Conservation (phyloP, 139 green algal species). For the Chlamydomonas eustigma region DNA sequence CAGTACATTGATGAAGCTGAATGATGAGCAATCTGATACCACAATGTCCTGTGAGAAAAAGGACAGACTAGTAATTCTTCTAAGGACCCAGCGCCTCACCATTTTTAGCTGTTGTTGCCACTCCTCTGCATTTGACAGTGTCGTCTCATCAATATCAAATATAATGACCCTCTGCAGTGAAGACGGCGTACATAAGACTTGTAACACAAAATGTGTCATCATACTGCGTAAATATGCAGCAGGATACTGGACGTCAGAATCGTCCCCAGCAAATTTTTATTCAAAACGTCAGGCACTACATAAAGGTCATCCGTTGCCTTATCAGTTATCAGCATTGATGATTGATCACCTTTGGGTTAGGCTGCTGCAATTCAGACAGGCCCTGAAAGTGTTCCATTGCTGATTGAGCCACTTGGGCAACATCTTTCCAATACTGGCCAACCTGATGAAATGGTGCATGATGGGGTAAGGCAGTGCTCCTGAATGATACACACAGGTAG, state of each 20-base stretch:
- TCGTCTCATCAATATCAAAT: constrained; percentile 56
- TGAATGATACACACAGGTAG: no score
- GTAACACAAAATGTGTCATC: neutral
- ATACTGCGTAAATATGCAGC: neutral
- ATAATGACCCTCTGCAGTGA: constrained; percentile 23
- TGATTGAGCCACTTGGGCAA: constrained; percentile 4
- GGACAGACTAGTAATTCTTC: no score
- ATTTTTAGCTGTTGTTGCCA: neutral
- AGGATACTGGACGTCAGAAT: no score
- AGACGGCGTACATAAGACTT: neutral
- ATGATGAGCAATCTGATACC: no score
- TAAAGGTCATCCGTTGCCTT: neutral
- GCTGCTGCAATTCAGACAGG: neutral
- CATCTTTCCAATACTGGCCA: constrained; percentile 2
- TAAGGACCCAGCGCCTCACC: neutral
- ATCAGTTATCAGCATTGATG: neutral
- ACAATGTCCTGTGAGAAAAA: no score
- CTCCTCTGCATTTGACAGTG: constrained; percentile 39
- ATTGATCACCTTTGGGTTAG: neutral
- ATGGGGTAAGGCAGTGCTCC: constrained; percentile 3
- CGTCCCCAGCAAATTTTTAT: no score
- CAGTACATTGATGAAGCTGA: no score
- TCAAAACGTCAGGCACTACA: neutral
- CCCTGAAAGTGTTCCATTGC: neutral
- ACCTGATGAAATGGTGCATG: constrained; percentile 1